Base-by-base conservation (phyloP, 2,329 filamentous ascomycete species). In the Gaeumannomyces sp. region DNA sequence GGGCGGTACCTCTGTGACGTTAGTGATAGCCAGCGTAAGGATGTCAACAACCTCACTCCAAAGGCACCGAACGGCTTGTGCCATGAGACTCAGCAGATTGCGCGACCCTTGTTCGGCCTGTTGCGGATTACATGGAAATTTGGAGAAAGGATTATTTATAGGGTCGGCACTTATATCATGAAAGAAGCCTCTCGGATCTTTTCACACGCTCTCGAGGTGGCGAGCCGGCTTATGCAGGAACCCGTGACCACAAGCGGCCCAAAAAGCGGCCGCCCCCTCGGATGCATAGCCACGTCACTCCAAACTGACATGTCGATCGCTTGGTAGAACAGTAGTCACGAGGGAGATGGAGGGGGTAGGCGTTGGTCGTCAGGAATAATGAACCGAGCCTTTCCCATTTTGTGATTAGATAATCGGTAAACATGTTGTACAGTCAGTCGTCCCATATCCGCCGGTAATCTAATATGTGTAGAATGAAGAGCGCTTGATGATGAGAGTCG, bases 151-250 rank as follows among this genome's bases (percentile, higher is more conserved):
- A 19, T 2, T 53, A 11, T 25, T n/a, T 45, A 6, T 14, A 11
- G 16, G 14, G 38, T 11, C 38, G 16, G 45, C 25, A n/a, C 45
- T 53, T 4, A 45, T n/a, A 53, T 11, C 45, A n/a, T 11, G 8
- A 53, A 53, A 19, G 22, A 1, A n/a, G 45, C 45, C 8, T 53
- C 45, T 53, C 22, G 22, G 45, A 11, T 53, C 45, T n/a, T 53
- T n/a, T 25, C 57, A 6, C 22, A 16, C 27, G n/a, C 25, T 29
- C 57, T 19, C n/a, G 13, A 38, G 14, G 59, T 19, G 19, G 16
- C 29, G 28, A 60, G 14, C 28, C 28, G 29, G 28, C 59, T 35
- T 33, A 60, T 60, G 59, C 59, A 60, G 59, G 59, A 60, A 60
- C 59, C 59, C 59, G 59, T 31, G 59, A 53, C 45, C 45, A 53